Evolutionary conservation across 2,329 filamentous ascomycete genomes (phyloP), one percentile per base, ranked within the genome.

Genomic region (Fusarium vanettenii): DNA sequence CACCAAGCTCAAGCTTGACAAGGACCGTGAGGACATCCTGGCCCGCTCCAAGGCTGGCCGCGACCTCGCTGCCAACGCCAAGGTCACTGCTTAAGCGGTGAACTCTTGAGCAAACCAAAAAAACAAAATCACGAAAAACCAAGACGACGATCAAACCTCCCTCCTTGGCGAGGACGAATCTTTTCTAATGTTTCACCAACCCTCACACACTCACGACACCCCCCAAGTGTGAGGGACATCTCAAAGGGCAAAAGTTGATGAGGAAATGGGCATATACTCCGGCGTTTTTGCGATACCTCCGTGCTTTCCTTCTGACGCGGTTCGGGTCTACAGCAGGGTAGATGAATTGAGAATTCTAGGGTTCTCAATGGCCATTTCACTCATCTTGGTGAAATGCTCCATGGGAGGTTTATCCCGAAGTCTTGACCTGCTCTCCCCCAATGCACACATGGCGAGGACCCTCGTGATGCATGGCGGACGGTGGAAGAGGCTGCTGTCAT

Each of bases 1-100:
- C 90, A 98, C 93, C 89, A 98, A 98, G 92, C 92, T 98, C 87
- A 98, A 98, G 94, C 91, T 98, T 83, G 94, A 97, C 91, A 96
- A 97, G 92, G 94, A 97, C 88, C 93, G 94, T 81, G 94, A 97
- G 91, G 89, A 88, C 85, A 97, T 97, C 84, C 90, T 97, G 81
- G 94, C 94, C 88, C 92, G 94, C 87, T 95, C 94, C 89, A 92
- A 92, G 88, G 86, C 88, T 79, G 94, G 94, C 83, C 92, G 94
- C 77, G 94, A 96, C 88, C 89, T 91, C 84, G 88, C 88, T 85
- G 88, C 88, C 85, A 95, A 95, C 89, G 87, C 86, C 88, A 92
- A 92, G 88, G 87, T 88, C 85, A 89, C 90, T 82, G 86, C 86
- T 78, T 89, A 88, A 86, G 76, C 76, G 73, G 64, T 69, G 65